Base-by-base conservation (phyloP, 768 basidiomycete species). In the Hygrocybe punicea region DNA sequence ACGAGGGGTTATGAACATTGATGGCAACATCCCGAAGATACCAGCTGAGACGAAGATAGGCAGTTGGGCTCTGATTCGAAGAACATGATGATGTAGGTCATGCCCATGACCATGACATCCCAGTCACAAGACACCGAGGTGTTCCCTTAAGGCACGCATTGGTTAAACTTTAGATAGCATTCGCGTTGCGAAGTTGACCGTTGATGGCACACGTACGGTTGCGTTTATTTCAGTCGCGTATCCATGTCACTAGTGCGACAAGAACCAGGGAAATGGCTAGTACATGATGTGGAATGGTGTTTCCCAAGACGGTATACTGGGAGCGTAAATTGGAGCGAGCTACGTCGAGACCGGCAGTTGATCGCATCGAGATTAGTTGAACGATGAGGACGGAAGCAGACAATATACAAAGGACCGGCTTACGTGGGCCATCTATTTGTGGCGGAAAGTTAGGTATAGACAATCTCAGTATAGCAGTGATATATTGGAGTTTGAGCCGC, bases 381-480 rank as follows among this genome's bases (percentile, higher is more conserved):
- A 35, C 23, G 17, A 34, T 13, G 23, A 51, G 23, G 50, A 34
- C n/a, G n/a, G 25, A n/a, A 49, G 29, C 16, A 13, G 33, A 19
- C 6, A 29, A 19, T 29, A 51, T 34, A 14, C 14, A 51, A 51
- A 34, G 50, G 23, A 47, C 45, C 45, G 39, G 45, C 45, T 47
- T 47, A 47, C 45, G 45, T 47, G 45, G 45, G 13, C 17, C 6
- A 47, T 17, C 11, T n/a, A 35, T 16, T 35, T 17, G 50, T 34
- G 33, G n/a, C 50, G 45, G 25, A 36, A 33, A 36, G 17, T n/a
- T 17, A 23, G 21, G 25, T 16, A 17, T 34, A 33, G 33, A 23
- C 50, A 6, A 36, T 51, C 50, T 34, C 17, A 51, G 50, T 51
- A 51, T 51, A 34, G 50, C 34, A 36, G 14, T n/a, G 29, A 23